These are phyloP conservation scores for Endotrypanum monterogeii DNA, from an alignment of 208 protist species.

Conservation along the genomic window DNA sequence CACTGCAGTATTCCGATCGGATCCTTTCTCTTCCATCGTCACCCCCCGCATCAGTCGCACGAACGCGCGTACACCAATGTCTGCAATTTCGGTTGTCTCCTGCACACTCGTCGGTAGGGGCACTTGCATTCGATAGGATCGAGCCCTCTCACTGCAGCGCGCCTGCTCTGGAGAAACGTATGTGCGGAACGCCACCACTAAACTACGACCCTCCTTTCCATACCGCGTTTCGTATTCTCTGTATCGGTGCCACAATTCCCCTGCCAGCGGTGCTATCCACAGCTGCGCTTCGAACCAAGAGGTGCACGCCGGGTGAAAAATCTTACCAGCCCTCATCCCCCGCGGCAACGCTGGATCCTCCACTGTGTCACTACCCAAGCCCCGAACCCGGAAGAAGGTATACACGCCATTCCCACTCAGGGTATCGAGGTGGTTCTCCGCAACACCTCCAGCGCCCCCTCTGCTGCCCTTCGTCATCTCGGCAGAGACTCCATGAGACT, in stretches of 20 bases:
- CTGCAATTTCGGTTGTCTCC: constrained; percentile 10
- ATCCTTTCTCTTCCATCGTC: background rate
- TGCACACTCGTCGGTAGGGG: constrained; percentile 7
- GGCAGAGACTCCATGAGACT: constrained; percentile 28
- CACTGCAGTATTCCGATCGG: background rate
- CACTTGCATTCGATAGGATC: constrained; percentile 28
- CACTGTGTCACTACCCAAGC: constrained; percentile 49
- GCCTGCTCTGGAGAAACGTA: constrained; percentile 19
- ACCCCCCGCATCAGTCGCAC: constrained; percentile 21
- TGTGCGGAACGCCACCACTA: constrained; percentile 58
- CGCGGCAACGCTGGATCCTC: constrained; percentile 41
- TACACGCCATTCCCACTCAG: constrained; percentile 15
- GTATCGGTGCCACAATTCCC: constrained; percentile 67
- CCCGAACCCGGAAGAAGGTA: constrained; percentile 52
- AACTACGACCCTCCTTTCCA: constrained; percentile 31
- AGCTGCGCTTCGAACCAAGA: constrained; percentile 33
- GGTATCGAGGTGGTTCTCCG: constrained; percentile 41
- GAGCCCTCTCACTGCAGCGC: constrained; percentile 30
- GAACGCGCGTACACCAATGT: constrained; percentile 12
- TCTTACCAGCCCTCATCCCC: constrained; percentile 66
- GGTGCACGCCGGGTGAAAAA: constrained; percentile 46
- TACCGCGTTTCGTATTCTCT: constrained; percentile 46
- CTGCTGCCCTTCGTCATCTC: constrained; percentile 27
- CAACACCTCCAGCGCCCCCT: constrained; percentile 83
- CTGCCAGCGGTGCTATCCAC: constrained; percentile 70